Base-by-base conservation (phyloP, 2,329 filamentous ascomycete species). In the Penicillium sp. region DNA sequence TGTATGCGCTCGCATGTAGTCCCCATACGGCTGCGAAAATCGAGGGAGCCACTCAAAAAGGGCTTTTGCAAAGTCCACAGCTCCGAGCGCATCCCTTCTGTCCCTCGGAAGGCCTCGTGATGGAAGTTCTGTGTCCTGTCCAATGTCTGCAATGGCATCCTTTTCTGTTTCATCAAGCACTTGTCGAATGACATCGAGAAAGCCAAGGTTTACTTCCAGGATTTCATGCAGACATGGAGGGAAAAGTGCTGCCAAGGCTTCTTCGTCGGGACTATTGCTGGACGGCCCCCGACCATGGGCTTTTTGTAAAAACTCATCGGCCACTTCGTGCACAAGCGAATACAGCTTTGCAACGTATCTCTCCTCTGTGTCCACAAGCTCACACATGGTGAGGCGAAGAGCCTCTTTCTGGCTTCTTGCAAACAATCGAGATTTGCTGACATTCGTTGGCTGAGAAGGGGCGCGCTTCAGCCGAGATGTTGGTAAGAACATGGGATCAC, bases 31-130 rank as follows among this genome's bases (percentile, higher is more conserved):
- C 54, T 92, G 86, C 24, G 90, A 89, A 68, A 99, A 97, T 61
- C 88, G 87, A 6, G 94, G 94, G 61, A 99, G 94, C 90, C 92
- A 96, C 61, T 95, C 89, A 4, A 94, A 77, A 56, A 97, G 86
- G 45, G 91, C 80, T 64, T 88, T 90, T 40, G 91, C 90, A 70
- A 97, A 88, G 39, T 86, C 83, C 38, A 89, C 76, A 14, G 90
- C 85, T 47, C 93, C 93, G 62, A 88, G 91, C 16, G 88, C 85
- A 69, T 96, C 91, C 68, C 83, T 86, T 48, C 60, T 65, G 18
- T 72, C 62, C 72, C 69, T 58, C 77, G 81, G 51, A 71, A 76
- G 18, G 74, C 72, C 39, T 68, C 79, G 49, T 72, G 71, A 57
- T 74, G 80, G 45, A 68, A 82, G 58, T 70, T 77, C 55, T 4